phyloP scores from a whole-genome alignment of 495 filamentous ascomycete species.

The Xylaria nigripes region DNA sequence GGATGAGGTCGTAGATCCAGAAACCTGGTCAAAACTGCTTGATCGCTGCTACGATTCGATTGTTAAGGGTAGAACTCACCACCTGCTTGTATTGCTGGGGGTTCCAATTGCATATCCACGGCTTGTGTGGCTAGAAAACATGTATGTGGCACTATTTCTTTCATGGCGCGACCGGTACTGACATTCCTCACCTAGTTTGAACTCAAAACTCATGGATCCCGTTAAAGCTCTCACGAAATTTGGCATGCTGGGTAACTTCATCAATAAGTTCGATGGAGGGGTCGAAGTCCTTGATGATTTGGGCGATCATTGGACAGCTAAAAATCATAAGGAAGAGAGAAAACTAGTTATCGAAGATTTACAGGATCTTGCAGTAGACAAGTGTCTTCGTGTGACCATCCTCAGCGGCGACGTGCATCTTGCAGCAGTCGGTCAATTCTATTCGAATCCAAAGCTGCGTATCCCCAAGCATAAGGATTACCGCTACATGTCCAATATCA shows the following conservation, averaged over 20 bases:
- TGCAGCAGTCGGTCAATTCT: constrained; percentile 88
- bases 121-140: constrained; percentile 66
- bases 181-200: constrained; percentile 49
- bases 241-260: constrained; percentile 68
- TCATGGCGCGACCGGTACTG: background rate
- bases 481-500: constrained; percentile 84
- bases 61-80: constrained; percentile 71
- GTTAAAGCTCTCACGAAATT: constrained; percentile 80
- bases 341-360: constrained; percentile 81
- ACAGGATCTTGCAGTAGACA: constrained; percentile 82
- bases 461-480: constrained; percentile 79
- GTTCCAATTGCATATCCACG: constrained; percentile 91
- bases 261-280: constrained; percentile 86
- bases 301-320: constrained; percentile 95
- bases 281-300: constrained; percentile 90
- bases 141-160: constrained; percentile 34
- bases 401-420: constrained; percentile 88
- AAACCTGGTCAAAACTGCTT: constrained; percentile 77
- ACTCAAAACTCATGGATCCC: constrained; percentile 73
- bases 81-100: constrained; percentile 77
- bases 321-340: constrained; percentile 82
- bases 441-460: constrained; percentile 71
- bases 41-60: constrained; percentile 76
- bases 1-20: constrained; percentile 68
- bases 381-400: constrained; percentile 85